Conservation (phyloP, 306 rosid genomes). For the Pachyrhizus erosus region DNA sequence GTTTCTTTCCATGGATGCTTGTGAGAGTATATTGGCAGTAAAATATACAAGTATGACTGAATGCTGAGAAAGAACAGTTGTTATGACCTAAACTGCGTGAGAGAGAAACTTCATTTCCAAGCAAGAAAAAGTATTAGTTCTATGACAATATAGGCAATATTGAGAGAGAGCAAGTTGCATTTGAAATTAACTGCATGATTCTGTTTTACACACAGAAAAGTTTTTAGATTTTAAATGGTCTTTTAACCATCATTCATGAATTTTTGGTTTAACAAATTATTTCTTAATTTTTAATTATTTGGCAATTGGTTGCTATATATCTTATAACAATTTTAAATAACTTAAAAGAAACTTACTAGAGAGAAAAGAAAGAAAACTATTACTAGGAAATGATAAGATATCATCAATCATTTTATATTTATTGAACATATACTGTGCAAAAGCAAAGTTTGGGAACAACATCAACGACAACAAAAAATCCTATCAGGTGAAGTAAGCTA, state of each 20-base stretch:
- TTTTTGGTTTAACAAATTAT: not conserved
- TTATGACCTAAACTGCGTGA: too few relatives aligned
- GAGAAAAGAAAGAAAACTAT: not conserved
- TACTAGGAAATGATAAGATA: too few relatives aligned
- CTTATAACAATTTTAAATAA: not conserved
- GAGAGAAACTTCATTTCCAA: constrained; percentile 5
- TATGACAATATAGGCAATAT: not conserved
- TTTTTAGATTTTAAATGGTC: not conserved
- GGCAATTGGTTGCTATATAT: not conserved
- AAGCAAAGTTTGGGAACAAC: constrained; percentile 2
- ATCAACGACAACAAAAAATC: too few relatives aligned
- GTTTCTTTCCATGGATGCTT: not conserved
- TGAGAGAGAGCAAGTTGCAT: not conserved
- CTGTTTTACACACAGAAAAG: not conserved
- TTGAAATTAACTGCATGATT: not conserved
- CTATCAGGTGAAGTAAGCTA: not conserved
- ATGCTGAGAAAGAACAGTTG: too few relatives aligned
- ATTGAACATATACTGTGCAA: not conserved
- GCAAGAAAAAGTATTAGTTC: not conserved
- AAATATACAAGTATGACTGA: not conserved
- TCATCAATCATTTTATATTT: not conserved
- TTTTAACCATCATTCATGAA: not conserved
- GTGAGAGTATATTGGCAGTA: not conserved
- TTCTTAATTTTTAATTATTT: not conserved
- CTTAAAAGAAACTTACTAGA: not conserved